A percentile compares a stretch with the other conserved stretches of the same genome.
phyloP scores from a whole-genome alignment of 73 alveolate genomes.

The Symbiodinium pilosum region DNA sequence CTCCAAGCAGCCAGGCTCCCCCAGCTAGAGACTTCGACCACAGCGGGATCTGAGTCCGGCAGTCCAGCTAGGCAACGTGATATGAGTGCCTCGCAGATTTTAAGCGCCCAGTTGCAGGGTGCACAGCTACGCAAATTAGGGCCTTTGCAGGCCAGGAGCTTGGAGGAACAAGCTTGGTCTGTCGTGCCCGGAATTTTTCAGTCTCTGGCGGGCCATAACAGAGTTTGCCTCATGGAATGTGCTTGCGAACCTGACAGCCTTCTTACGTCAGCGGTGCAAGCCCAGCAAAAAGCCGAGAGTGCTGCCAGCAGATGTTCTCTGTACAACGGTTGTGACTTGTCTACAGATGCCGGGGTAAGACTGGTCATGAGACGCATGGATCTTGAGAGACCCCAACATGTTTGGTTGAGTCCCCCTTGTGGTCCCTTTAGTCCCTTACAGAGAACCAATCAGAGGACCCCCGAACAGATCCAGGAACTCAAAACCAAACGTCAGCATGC shows the following conservation, averaged over 20 bases:
- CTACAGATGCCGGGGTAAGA: neutral
- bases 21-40: too few relatives aligned
- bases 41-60: too few relatives aligned
- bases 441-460: neutral
- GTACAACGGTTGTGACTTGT: neutral
- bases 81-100: too few relatives aligned
- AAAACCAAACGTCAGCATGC: neutral
- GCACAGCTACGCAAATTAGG: too few relatives aligned
- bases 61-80: too few relatives aligned
- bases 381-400: neutral
- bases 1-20: too few relatives aligned
- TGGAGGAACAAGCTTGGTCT: neutral
- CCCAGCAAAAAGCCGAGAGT: neutral
- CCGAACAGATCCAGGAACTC: neutral
- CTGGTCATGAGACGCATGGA: neutral
- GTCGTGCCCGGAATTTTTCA: neutral
- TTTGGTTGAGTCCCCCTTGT: neutral
- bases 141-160: too few relatives aligned
- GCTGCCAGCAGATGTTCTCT: neutral
- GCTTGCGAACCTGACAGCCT: neutral
- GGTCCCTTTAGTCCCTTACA: constrained; percentile 29
- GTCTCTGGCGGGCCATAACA: neutral
- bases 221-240: neutral
- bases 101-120: too few relatives aligned
- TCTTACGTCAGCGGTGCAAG: neutral